Conservation (phyloP, 208 protist genomes). For the Leishmania guyanensis region DNA sequence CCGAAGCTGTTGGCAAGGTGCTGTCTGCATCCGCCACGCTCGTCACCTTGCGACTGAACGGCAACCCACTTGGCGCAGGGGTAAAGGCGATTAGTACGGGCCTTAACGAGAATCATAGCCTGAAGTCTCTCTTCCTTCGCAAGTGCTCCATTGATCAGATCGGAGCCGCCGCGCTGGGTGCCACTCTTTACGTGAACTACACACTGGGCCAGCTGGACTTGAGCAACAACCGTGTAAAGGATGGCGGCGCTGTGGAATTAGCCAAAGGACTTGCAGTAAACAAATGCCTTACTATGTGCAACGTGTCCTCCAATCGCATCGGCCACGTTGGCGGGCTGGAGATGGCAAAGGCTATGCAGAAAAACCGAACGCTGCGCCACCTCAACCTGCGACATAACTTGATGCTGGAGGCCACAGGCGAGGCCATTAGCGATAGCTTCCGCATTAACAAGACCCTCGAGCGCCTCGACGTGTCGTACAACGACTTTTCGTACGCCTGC, state of each 20-base stretch:
- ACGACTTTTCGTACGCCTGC: slow-evolving; percentile 92
- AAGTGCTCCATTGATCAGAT: slow-evolving; percentile 64
- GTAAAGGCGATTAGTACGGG: slow-evolving; percentile 67
- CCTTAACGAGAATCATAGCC: slow-evolving; percentile 70
- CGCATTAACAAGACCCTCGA: slow-evolving; percentile 69
- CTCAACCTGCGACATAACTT: slow-evolving; percentile 84
- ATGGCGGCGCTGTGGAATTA: slow-evolving; percentile 73
- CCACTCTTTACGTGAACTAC: slow-evolving; percentile 50
- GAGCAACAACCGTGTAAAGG: slow-evolving; percentile 85
- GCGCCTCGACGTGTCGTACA: slow-evolving; percentile 89
- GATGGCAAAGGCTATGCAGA: slow-evolving; percentile 54
- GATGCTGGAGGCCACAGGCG: slow-evolving; percentile 74
- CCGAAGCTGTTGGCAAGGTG: slow-evolving; percentile 54
- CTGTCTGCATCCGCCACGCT: slow-evolving; percentile 50
- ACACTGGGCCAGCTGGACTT: slow-evolving; percentile 70
- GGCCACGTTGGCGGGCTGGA: slow-evolving; percentile 76
- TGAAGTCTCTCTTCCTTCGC: slow-evolving; percentile 49
- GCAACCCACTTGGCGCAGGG: slow-evolving; percentile 57
- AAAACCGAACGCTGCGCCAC: slow-evolving; percentile 70
- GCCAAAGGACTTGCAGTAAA: slow-evolving; percentile 76
- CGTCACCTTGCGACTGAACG: slow-evolving; percentile 49
- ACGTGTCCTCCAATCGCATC: slow-evolving; percentile 82
- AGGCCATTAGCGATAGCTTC: slow-evolving; percentile 69
- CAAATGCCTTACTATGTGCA: slow-evolving; percentile 57
- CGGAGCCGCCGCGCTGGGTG: slow-evolving; percentile 62